A percentile compares a stretch with the other conserved stretches of the same genome.
Conservation (phyloP, 202 grass and related monocot genomes). For the Elaeis oleifera region DNA sequence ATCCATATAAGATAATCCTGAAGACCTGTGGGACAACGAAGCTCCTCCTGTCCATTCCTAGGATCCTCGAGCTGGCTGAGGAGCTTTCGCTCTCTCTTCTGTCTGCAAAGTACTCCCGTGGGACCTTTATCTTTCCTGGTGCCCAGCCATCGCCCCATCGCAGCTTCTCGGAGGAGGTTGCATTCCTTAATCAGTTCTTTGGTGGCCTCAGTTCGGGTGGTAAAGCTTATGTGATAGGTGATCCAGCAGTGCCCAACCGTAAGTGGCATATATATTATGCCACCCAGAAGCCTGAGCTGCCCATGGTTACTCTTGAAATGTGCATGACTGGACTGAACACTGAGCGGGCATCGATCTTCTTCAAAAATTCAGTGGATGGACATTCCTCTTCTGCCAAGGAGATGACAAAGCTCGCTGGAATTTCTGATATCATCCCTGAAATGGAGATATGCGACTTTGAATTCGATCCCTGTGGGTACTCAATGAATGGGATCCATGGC, state of each 20-base stretch:
- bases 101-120: constrained; percentile 15
- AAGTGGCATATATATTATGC: constrained; percentile 17
- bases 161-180: constrained; percentile 15
- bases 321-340: constrained; percentile 15
- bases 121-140: constrained; percentile 16
- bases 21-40: constrained; percentile 19
- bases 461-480: constrained; percentile 15
- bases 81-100: constrained; percentile 6
- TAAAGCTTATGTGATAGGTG: constrained; percentile 8
- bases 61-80: constrained; percentile 6
- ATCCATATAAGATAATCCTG: constrained; percentile 7
- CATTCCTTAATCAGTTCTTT: constrained; percentile 5
- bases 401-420: constrained; percentile 6
- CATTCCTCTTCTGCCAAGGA: not conserved
- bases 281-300: constrained; percentile 7
- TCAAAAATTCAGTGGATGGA: constrained; percentile 4
- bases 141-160: constrained; percentile 11
- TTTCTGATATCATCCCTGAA: constrained; percentile 11
- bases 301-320: constrained; percentile 17
- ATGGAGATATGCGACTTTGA: constrained; percentile 17
- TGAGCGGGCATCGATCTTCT: not conserved
- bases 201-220: constrained; percentile 5
- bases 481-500: constrained; percentile 14
- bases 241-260: not conserved
- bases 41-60: constrained; percentile 10